Evolutionary conservation across 2,329 filamentous ascomycete species (phyloP), one percentile per base, ranked within the genome.

Genomic region (Hyphodiscus sp.): DNA sequence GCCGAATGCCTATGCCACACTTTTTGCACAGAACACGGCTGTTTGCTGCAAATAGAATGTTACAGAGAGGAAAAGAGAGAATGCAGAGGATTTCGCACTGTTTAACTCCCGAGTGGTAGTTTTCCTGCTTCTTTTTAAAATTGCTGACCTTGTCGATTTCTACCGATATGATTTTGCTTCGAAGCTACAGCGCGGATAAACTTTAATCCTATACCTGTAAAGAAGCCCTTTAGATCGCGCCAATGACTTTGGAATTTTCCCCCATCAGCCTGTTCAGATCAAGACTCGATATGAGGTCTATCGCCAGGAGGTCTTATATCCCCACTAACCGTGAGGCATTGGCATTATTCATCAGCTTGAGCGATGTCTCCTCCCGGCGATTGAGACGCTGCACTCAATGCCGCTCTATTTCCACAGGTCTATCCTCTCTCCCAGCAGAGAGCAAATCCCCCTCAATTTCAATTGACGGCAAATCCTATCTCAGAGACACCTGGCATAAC

Each of bases 401-500:
- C 49, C 58, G 64, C 43, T 56, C 63, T 49, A 63, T 55, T 45
- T 64, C 65, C 13, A 58, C 61, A 56, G 56, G 63, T 67, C 50
- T 30, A 58, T 56, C 20, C 41, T 13, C 44, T 46, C 20, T 19
- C 38, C 26, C 26, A 10, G 6, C 23, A 45, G 13, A 47, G 8
- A 46, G 19, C 23, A 19, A 10, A 41, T n/a, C 46, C 42, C 6
- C 23, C 16, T 44, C 52, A 46, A 42, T 51, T 7, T 43, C 49
- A 9, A 55, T 67, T 43, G 54, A 58, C 18, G 85, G 80, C 59
- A 77, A 76, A 57, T 72, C 71, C 10, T 91, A 91, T 69, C 67
- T 73, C 18, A 85, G 80, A 18, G 91, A 97, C 68, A 71, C 78
- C 50, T 96, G 90, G 87, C 94, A 87, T 71, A 99, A 99, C 71